Evolutionary conservation across 116 monocot species (phyloP).

Genomic region (Dioscorea cayenensis): DNA sequence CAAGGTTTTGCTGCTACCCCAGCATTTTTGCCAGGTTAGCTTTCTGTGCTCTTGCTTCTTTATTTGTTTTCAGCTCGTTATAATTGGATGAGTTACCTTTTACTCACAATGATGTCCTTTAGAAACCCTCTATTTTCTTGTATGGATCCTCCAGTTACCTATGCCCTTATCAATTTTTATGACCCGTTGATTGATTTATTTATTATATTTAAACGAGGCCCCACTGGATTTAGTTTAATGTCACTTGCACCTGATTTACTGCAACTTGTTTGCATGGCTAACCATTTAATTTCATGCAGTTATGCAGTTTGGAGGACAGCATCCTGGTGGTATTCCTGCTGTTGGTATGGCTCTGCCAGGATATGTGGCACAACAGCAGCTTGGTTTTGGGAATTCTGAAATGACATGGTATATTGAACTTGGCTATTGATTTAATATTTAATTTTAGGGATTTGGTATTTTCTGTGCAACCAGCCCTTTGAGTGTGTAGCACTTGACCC

Average conservation of each 20-base stretch:
- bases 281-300: slow-evolving; percentile 26
- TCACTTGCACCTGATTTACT: background rate
- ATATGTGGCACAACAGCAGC: slow-evolving; percentile 79
- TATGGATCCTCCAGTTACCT: too few species aligned
- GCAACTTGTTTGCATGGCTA: background rate
- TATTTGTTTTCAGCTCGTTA: background rate
- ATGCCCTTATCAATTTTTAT: too few species aligned
- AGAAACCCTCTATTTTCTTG: too few species aligned
- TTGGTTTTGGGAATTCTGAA: slow-evolving; percentile 89
- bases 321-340: slow-evolving; percentile 78
- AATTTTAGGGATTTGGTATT: background rate
- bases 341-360: slow-evolving; percentile 95
- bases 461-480: background rate
- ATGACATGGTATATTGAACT: slow-evolving; percentile 73
- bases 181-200: too few species aligned
- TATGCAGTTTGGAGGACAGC: slow-evolving; percentile 92
- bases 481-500: background rate
- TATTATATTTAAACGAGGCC: too few species aligned
- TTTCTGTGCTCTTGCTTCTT: background rate
- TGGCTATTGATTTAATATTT: background rate
- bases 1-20: slow-evolving; percentile 76
- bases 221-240: background rate
- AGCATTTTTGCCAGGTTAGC: slow-evolving; percentile 80
- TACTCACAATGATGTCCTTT: too few species aligned
- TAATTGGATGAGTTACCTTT: too few species aligned